Evolutionary conservation across 2,329 filamentous ascomycete genomes (phyloP), one percentile per base, ranked within the genome.

Genomic region (Exserohilum rostratum): DNA sequence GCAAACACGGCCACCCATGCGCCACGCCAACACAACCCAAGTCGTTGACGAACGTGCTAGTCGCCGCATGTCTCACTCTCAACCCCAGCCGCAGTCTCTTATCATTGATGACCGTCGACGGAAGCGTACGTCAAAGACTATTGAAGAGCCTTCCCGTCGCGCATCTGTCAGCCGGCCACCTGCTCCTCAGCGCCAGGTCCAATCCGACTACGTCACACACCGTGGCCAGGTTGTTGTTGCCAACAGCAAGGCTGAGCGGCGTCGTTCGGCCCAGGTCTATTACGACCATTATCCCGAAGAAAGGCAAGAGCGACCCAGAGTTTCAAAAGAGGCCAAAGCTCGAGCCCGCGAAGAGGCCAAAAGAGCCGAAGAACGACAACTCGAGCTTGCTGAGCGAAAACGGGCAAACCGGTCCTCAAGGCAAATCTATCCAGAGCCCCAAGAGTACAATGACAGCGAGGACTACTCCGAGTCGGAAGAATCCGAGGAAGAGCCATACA

Each of bases 161-260:
- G 22, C 53, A 3, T 72, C 70, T 0, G 31, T 62, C 27, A 70
- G 67, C 42, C 71, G 72, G 33, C 75, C 75, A 7, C 67, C 73
- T 4, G 57, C 75, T 18, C 74, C 68, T 22, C 53, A 67, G 3
- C 72, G 71, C 15, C 73, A 74, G 45, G 62, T 70, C 2, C 69
- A 66, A 25, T 72, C 71, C 10, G 62, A 65, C 12, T 70, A 68
- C 35, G 62, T 67, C 22, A 65, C 64, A 15, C 62, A 60, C 3
- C 50, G 55, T 33, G 65, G 66, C 6, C 64, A 60, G 22, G 59
- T 74, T 10, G 47, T 67, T 31, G 69, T 75, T 5, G 30, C 45
- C 18, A 71, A 74, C 40, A 50, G 64, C 5, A 65, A 57, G 46
- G 38, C 61, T 12, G 58, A 55, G 11, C 63, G 66, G 5, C 72